phyloP scores from a whole-genome alignment of 2,329 filamentous ascomycete species.

The Cercospora sp. region DNA sequence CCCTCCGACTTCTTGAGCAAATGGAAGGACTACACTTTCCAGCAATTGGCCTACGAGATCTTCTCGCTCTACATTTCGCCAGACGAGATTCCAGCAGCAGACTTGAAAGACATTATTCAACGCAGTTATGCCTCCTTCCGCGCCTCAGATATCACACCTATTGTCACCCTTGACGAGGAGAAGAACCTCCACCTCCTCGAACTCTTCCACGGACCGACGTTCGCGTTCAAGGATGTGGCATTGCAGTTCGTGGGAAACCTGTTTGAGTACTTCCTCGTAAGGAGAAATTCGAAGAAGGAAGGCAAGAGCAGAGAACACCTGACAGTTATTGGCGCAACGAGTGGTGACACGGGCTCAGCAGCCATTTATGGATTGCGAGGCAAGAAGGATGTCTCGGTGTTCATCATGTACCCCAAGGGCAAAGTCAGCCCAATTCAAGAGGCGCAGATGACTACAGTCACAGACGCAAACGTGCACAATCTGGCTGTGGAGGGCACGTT shows the following conservation, averaged over 20 bases:
- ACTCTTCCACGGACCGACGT: constrained; percentile 94
- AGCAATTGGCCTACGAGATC: constrained; percentile 80
- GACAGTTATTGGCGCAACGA: constrained; percentile 83
- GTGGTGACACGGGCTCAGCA: constrained; percentile 86
- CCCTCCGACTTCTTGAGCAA: constrained; percentile 63
- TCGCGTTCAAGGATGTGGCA: constrained; percentile 93
- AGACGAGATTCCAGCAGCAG: constrained; percentile 75
- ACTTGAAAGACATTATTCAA: constrained; percentile 80
- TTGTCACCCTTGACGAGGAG: constrained; percentile 70
- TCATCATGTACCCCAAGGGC: constrained; percentile 90
- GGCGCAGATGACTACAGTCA: constrained; percentile 93
- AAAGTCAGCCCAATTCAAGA: constrained; percentile 91
- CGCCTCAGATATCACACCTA: constrained; percentile 72
- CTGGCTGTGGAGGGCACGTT: constrained; percentile 87
- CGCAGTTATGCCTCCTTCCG: constrained; percentile 90
- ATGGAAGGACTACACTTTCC: constrained; percentile 78
- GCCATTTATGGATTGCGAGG: constrained; percentile 93
- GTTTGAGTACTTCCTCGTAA: constrained; percentile 81
- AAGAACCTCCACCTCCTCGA: constrained; percentile 83
- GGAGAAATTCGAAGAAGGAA: constrained; percentile 69
- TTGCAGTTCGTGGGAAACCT: constrained; percentile 95
- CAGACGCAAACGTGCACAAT: constrained; percentile 91
- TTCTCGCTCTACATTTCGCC: constrained; percentile 84
- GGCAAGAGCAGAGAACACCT: constrained; percentile 70
- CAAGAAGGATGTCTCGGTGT: constrained; percentile 95